phyloP scores from a whole-genome alignment of 495 filamentous ascomycete genomes.

The Achaetomiella virescens region DNA sequence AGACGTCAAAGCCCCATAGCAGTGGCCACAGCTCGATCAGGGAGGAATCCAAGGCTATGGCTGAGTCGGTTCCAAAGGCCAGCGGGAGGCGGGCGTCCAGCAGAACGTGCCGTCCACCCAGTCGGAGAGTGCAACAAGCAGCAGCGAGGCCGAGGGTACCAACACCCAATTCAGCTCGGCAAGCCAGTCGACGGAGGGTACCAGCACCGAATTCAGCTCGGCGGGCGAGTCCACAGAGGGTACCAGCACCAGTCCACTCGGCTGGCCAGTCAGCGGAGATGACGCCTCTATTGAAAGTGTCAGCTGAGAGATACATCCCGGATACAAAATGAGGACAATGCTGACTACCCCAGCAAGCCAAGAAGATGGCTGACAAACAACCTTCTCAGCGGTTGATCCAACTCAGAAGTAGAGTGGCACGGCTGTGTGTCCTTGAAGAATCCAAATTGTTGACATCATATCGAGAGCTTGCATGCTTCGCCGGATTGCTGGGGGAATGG shows the following conservation, averaged over 20 bases:
- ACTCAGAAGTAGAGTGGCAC: conserved; percentile 7
- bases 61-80: background rate
- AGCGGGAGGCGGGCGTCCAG: background rate
- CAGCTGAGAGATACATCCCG: background rate
- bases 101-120: background rate
- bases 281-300: conserved; percentile 8
- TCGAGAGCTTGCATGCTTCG: no score
- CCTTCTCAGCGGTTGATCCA: conserved; percentile 6
- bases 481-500: no score
- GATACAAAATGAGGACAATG: background rate
- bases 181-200: background rate
- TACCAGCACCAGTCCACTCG: background rate
- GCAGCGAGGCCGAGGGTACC: background rate
- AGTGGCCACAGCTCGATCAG: background rate
- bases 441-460: background rate
- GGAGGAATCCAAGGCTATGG: background rate
- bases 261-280: background rate
- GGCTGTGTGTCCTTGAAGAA: no score
- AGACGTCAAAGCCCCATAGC: background rate
- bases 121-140: conserved; percentile 6
- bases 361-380: conserved; percentile 15
- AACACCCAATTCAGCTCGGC: conserved; percentile 1
- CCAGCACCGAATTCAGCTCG: background rate
- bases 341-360: conserved; percentile 14
- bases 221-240: background rate